phyloP scores from a whole-genome alignment of 306 rosid genomes.

The Mimosa bimucronata region DNA sequence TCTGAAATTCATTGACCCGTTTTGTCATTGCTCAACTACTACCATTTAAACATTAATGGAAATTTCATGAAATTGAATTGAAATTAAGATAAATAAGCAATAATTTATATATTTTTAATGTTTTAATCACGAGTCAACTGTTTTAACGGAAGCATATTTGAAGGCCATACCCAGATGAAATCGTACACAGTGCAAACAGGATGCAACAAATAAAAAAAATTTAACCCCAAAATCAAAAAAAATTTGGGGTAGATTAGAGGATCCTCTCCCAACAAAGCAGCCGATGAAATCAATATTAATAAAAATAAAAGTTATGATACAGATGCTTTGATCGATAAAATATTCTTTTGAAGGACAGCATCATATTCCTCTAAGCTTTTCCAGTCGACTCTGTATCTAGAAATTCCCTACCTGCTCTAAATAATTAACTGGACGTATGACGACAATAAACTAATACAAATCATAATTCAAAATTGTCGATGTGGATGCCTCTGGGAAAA shows the following conservation, averaged over 20 bases:
- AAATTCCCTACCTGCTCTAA: conserved; percentile 7
- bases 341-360: neutral
- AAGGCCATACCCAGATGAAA: neutral
- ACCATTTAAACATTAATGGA: neutral
- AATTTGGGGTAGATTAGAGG: too few relatives aligned
- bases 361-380: too few relatives aligned
- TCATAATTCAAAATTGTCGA: conserved; percentile 15
- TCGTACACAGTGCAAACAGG: neutral
- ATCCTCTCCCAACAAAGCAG: too few relatives aligned
- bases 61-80: neutral
- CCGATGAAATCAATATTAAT: neutral
- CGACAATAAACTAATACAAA: neutral
- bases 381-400: neutral
- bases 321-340: neutral
- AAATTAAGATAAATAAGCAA: neutral
- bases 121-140: neutral
- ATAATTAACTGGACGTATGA: conserved; percentile 1
- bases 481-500: neutral
- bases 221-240: too few relatives aligned
- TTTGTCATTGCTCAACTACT: neutral
- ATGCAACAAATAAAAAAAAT: too few relatives aligned
- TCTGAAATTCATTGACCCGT: neutral
- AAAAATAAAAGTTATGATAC: neutral
- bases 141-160: neutral
- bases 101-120: neutral